These are phyloP conservation scores for Fusarium phyllophilum DNA, from an alignment of 2,329 filamentous ascomycete genomes.

Conservation along the genomic window DNA sequence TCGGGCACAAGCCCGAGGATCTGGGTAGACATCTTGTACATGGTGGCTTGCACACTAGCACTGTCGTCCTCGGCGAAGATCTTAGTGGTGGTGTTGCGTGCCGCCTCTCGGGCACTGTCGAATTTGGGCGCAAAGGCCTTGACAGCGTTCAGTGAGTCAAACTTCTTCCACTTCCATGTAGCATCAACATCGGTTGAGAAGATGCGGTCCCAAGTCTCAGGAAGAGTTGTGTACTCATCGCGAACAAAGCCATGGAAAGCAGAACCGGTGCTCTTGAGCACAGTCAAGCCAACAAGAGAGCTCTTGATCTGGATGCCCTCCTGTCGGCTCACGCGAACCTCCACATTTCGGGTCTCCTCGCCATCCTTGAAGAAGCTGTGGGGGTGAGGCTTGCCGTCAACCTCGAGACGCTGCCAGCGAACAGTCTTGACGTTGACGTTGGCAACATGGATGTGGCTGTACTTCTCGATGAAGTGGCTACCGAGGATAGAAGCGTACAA, in stretches of 20 bases:
- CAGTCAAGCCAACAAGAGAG: constrained; percentile 81
- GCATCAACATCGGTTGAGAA: constrained; percentile 92
- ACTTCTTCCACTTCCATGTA: constrained; percentile 84
- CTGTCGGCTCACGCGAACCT: constrained; percentile 73
- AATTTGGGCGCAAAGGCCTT: constrained; percentile 73
- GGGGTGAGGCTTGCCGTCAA: constrained; percentile 91
- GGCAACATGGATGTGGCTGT: constrained; percentile 86
- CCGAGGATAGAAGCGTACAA: constrained; percentile 87
- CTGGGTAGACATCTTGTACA: constrained; percentile 97
- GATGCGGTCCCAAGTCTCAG: constrained; percentile 94
- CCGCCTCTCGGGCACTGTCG: constrained; percentile 79
- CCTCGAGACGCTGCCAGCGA: constrained; percentile 88
- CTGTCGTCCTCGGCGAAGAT: constrained; percentile 91
- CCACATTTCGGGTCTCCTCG: constrained; percentile 84
- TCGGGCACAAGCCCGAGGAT: constrained; percentile 81
- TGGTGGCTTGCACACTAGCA: constrained; percentile 93
- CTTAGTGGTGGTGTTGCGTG: constrained; percentile 87
- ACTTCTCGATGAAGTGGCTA: constrained; percentile 87
- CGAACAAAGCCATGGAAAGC: constrained; percentile 94
- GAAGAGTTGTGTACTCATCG: constrained; percentile 91
- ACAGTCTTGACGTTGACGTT: constrained; percentile 86
- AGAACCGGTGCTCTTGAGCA: constrained; percentile 96
- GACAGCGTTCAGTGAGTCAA: constrained; percentile 74
- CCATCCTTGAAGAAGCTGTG: constrained; percentile 95
- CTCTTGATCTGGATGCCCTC: constrained; percentile 80